phyloP scores from a whole-genome alignment of 2,329 filamentous ascomycete genomes.

The Cladophialophora immunda region DNA sequence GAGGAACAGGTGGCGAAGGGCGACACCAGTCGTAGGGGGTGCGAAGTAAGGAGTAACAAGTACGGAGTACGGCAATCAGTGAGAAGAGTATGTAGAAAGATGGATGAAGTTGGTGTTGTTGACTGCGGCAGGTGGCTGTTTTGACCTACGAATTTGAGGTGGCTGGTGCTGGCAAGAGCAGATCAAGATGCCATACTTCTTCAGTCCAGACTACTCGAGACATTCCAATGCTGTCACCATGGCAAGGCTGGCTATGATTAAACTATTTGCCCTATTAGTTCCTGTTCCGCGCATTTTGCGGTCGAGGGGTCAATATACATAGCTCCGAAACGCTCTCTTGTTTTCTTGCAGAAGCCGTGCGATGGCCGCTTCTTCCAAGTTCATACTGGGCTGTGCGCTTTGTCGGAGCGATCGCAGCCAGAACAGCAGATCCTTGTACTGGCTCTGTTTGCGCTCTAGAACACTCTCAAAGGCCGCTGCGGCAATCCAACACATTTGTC shows the following conservation, averaged over 20 bases:
- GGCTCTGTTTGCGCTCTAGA: constrained; percentile 75
- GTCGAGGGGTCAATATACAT: constrained; percentile 37
- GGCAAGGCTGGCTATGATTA: background rate
- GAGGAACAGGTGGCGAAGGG: background rate
- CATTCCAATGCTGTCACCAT: background rate
- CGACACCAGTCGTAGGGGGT: background rate
- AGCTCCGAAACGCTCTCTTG: constrained; percentile 32
- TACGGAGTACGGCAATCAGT: background rate
- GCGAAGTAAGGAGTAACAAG: background rate
- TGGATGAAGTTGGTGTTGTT: constrained; percentile 8
- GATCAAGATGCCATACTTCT: background rate
- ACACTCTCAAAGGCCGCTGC: constrained; percentile 75
- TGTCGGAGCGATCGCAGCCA: constrained; percentile 68
- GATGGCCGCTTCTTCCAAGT: constrained; percentile 26
- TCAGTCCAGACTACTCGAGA: background rate
- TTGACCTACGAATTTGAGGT: background rate
- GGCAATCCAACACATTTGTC: constrained; percentile 71
- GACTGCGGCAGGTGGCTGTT: constrained; percentile 7
- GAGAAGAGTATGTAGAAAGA: background rate
- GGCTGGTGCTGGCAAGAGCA: constrained; percentile 5
- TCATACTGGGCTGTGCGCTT: constrained; percentile 28
- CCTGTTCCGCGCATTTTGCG: no score
- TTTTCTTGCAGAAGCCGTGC: constrained; percentile 27
- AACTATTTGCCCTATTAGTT: background rate
- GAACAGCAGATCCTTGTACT: constrained; percentile 68